Evolutionary conservation across 2,329 filamentous ascomycete species (phyloP).

Genomic region (Coniella lustricola): DNA sequence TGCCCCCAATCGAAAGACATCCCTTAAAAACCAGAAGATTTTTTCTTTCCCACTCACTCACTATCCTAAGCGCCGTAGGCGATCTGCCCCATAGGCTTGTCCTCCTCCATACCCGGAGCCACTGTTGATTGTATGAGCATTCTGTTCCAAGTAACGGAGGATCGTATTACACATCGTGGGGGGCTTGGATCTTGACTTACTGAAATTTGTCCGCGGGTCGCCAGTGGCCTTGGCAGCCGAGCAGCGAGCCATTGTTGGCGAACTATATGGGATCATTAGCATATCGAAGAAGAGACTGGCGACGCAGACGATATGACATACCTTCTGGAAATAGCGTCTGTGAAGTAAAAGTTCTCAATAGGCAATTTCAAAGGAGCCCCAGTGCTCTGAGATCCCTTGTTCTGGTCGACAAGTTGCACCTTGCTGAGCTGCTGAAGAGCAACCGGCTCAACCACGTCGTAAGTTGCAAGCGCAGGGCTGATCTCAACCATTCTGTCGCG

Average conservation of each 20-base stretch:
- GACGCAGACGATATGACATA: conserved; percentile 36
- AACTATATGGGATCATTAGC: conserved; percentile 49
- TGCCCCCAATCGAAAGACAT: conserved; percentile 25
- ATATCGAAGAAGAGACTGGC: not conserved
- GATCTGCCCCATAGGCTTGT: conserved; percentile 54
- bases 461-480: conserved; percentile 79
- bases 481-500: conserved; percentile 94
- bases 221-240: conserved; percentile 83
- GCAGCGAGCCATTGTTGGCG: conserved; percentile 96
- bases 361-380: conserved; percentile 73
- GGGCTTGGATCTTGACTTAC: not conserved
- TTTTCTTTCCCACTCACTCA: conserved; percentile 16
- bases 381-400: conserved; percentile 74
- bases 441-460: conserved; percentile 83
- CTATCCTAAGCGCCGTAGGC: conserved; percentile 47
- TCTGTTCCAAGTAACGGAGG: too few relatives aligned
- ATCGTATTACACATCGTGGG: too few relatives aligned
- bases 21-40: conserved; percentile 24
- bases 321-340: conserved; percentile 94
- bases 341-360: conserved; percentile 97
- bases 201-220: conserved; percentile 71
- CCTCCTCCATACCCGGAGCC: conserved; percentile 61
- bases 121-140: conserved; percentile 26
- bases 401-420: conserved; percentile 92
- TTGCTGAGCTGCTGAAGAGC: conserved; percentile 72